phyloP scores from a whole-genome alignment of 192 early-diverging fungal genomes.

The Coemansia sp. region DNA sequence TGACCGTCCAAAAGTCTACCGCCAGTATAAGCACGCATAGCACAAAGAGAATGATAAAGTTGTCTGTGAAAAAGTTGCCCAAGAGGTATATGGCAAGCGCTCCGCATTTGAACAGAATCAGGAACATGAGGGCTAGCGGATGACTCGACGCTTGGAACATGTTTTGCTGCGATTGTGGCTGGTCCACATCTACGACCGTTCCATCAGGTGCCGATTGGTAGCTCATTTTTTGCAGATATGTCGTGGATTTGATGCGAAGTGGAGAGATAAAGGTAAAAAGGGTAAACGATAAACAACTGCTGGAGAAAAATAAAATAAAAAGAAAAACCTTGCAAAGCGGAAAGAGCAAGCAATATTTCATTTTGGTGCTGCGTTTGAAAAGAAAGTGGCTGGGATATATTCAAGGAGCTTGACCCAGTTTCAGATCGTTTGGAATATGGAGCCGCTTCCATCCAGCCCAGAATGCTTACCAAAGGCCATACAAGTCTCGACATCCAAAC shows the following conservation, averaged over 20 bases:
- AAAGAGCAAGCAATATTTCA: not conserved
- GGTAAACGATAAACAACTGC: not conserved
- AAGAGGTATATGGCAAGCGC: constrained; percentile 88
- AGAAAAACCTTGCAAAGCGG: not conserved
- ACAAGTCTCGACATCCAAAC: too few species aligned
- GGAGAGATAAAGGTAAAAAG: not conserved
- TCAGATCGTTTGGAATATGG: not conserved
- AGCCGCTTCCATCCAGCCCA: constrained; percentile 7
- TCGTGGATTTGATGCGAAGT: not conserved
- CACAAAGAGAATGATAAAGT: constrained; percentile 90
- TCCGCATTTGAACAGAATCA: constrained; percentile 78
- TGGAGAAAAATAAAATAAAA: not conserved
- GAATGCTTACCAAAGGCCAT: not conserved
- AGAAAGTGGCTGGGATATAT: not conserved
- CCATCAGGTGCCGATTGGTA: constrained; percentile 11
- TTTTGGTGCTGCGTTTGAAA: not conserved
- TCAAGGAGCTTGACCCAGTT: not conserved
- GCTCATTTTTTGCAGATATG: constrained; percentile 2
- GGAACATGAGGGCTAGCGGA: constrained; percentile 87
- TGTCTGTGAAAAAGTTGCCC: constrained; percentile 75
- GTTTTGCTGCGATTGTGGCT: constrained; percentile 29
- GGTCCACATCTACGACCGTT: constrained; percentile 12
- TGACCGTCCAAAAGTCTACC: constrained; percentile 99
- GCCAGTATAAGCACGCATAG: constrained; percentile 86
- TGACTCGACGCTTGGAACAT: constrained; percentile 63